Evolutionary conservation across 1,139 yeast species (phyloP), one percentile per base, ranked within the genome.

Genomic region (Blastobotrys serpentis): DNA sequence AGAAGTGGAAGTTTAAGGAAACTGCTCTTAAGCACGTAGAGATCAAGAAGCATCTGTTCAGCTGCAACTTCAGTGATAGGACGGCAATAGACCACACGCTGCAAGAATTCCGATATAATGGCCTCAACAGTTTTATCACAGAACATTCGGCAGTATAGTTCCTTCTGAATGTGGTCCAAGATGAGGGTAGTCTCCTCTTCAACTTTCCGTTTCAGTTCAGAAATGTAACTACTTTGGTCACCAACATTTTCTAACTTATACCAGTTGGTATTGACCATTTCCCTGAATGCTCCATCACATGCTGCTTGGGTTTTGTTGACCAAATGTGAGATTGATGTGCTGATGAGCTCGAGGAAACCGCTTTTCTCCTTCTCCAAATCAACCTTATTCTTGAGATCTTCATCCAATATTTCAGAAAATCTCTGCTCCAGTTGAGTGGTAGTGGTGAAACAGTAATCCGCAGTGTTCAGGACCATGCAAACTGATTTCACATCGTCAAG

Each of bases 361-460:
- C 81, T 81, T 50, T 77, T 78, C 30, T 79, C 77, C 7, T 65
- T 62, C 29, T 82, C 86, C 59, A 88, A 82, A 34, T 74, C 68
- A 13, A 72, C 64, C 16, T 67, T 56, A 41, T 66, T 64, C 53
- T 68, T 63, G 52, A 73, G 57, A 52, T 70, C 61, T 19, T 68
- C 66, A 41, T 75, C 72, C 32, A 82, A 72, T 33, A 81, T 68
- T 17, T 75, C 76, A 10, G 69, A 63, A 45, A 92, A 68, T 56
- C 78, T 81, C 37, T 83, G 86, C 58, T 81, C 88, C 46, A 92
- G 70, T 62, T 92, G 97, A 16, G 76, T 77, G 2, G 84, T 79
- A 4, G 96, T 92, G 14, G 80, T 75, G 23, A 86, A 78, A 52
- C 95, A 83, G 66, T 90, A 92, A 62, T 92, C 96, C 1, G 96